phyloP scores from a whole-genome alignment of 345 rosid genomes.

The Toxicodendron radicans region DNA sequence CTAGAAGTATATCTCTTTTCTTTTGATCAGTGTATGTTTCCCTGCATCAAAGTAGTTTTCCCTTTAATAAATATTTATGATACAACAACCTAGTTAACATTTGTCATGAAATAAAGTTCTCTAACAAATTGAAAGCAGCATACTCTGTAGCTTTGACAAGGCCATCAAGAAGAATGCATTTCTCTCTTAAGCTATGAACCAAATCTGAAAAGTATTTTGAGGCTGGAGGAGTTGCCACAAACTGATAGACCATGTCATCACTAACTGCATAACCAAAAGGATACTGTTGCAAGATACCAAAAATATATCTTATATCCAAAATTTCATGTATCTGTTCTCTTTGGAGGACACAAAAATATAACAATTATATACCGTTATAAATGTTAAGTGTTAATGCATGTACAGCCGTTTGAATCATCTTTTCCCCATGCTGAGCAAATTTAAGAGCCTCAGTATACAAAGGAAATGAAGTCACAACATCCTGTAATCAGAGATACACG shows the following conservation, averaged over 20 bases:
- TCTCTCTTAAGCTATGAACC: slow-evolving; percentile 49
- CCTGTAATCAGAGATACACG: slow-evolving; percentile 34
- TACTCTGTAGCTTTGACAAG: slow-evolving; percentile 48
- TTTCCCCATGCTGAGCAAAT: slow-evolving; percentile 66
- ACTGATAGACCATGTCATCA: slow-evolving; percentile 55
- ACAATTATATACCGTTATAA: slow-evolving; percentile 45
- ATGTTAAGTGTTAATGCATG: slow-evolving; percentile 68
- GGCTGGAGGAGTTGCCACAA: slow-evolving; percentile 54
- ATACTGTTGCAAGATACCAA: slow-evolving; percentile 23
- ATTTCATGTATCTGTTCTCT: slow-evolving; percentile 10
- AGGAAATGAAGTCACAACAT: slow-evolving; percentile 58
- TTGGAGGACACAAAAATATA: slow-evolving; percentile 9
- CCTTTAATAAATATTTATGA: slow-evolving; percentile 5
- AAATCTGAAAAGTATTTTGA: slow-evolving; percentile 60
- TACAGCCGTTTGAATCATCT: slow-evolving; percentile 77
- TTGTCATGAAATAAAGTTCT: slow-evolving; percentile 14
- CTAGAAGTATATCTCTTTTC: slow-evolving; percentile 37
- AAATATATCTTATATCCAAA: slow-evolving; percentile 11
- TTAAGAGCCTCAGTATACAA: slow-evolving; percentile 61
- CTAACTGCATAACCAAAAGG: slow-evolving; percentile 52
- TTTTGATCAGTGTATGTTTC: slow-evolving; percentile 29
- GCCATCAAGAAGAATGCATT: slow-evolving; percentile 45
- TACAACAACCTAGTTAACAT: not conserved
- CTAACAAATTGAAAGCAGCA: slow-evolving; percentile 16
- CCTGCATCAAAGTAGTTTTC: slow-evolving; percentile 35